These are phyloP conservation scores for Myxozyma nipponensis DNA, from an alignment of 805 yeast species.

Conservation along the genomic window DNA sequence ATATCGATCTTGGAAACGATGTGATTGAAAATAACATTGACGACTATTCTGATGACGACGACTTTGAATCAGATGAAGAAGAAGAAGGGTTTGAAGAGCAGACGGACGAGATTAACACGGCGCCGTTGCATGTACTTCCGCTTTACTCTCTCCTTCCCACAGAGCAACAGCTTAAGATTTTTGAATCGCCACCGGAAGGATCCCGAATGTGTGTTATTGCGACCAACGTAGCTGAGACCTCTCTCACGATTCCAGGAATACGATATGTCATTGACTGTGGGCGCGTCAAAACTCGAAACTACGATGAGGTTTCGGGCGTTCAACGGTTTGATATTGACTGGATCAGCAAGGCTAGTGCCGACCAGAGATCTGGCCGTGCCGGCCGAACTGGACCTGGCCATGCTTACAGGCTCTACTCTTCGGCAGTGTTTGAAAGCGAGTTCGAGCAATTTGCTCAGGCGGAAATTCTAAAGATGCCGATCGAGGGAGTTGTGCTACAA, in stretches of 20 bases:
- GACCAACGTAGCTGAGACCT: slow-evolving; percentile 96
- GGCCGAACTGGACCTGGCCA: slow-evolving; percentile 99
- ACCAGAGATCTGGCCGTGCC: slow-evolving; percentile 94
- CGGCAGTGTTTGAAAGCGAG: slow-evolving; percentile 87
- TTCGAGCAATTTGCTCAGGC: slow-evolving; percentile 81
- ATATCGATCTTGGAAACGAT: slow-evolving; percentile 52
- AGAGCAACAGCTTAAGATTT: slow-evolving; percentile 88
- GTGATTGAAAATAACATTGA: slow-evolving; percentile 8
- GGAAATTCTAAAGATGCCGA: slow-evolving; percentile 91
- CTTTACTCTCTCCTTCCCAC: slow-evolving; percentile 92
- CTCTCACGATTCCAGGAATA: slow-evolving; percentile 92
- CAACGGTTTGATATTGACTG: slow-evolving; percentile 89
- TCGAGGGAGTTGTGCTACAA: slow-evolving; percentile 88
- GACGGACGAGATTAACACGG: slow-evolving; percentile 42
- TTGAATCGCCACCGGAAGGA: slow-evolving; percentile 78
- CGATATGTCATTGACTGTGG: slow-evolving; percentile 95
- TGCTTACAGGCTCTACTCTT: slow-evolving; percentile 84
- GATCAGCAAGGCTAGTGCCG: slow-evolving; percentile 94
- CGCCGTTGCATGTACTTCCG: slow-evolving; percentile 84
- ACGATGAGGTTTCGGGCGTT: slow-evolving; percentile 78
- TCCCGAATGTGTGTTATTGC: slow-evolving; percentile 89
- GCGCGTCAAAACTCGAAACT: slow-evolving; percentile 82
- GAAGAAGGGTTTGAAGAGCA: slow-evolving; percentile 72
- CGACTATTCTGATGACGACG: slow-evolving; percentile 37
- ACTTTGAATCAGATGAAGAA: slow-evolving; percentile 43